Conservation (phyloP, 1,139 yeast species). For the Debaryomycetaceae sp. region DNA sequence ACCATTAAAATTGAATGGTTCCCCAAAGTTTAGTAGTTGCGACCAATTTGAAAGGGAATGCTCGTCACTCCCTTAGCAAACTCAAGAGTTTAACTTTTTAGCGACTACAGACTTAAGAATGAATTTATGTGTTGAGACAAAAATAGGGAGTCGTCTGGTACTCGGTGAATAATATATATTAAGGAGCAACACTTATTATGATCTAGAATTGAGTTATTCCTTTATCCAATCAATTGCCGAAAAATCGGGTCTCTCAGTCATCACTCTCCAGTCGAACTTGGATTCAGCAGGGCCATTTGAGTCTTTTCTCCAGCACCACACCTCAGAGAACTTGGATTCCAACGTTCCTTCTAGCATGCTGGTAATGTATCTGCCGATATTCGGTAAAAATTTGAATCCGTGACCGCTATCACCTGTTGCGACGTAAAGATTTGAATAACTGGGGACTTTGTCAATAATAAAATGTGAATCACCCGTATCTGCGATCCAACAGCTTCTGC, state of each 20-base stretch:
- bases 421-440: conserved; percentile 21
- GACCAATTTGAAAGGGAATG: no score
- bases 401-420: conserved; percentile 41
- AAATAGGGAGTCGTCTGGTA: no score
- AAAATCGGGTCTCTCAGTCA: conserved; percentile 20
- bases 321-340: conserved; percentile 12
- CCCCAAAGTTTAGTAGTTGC: no score
- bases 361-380: conserved; percentile 25
- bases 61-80: no score
- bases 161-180: no score
- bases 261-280: conserved; percentile 1
- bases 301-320: conserved; percentile 30
- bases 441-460: conserved; percentile 39
- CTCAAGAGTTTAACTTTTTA: no score
- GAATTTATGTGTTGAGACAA: no score
- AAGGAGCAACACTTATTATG: no score
- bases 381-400: conserved; percentile 28
- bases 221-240: conserved; percentile 23
- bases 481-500: conserved; percentile 47
- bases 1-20: no score
- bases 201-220: conserved; percentile 3
- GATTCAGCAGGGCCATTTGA: neutral
- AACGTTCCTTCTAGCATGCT: conserved; percentile 22
- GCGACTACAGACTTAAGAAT: no score
- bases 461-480: conserved; percentile 42